Base-by-base conservation (phyloP, 2,329 filamentous ascomycete species). In the Dryadomyces sulphureus region DNA sequence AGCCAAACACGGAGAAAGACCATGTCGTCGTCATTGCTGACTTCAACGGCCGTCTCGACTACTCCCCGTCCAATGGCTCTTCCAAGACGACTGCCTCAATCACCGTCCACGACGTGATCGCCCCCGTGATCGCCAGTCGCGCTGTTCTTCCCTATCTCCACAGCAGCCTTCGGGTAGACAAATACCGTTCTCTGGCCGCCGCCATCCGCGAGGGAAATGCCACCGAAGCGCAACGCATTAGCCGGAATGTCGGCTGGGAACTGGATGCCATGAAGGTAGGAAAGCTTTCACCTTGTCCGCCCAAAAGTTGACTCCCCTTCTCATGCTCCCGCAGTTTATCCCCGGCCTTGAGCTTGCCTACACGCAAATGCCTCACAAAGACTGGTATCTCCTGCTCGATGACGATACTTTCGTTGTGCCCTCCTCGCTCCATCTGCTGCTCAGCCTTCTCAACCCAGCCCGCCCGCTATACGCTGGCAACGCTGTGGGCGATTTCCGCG, bases 311-410 rank as follows among this genome's bases (percentile, higher is more conserved):
- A 21, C 17, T 25, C 45, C 41, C 24, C 25, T 11, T 5, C 36
- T 48, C 14, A 9, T 25, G 4, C 17, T 4, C 43, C 14, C 16
- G 2, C 49, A 75, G 72, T 75, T 75, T 54, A 66, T 76, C 44
- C 66, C 70, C 36, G 68, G 70, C 38, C 66, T 77, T 52, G 69
- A 75, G 52, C 64, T 72, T 49, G 62, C 68, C 19, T 73, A 69
- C 60, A 57, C 62, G 35, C 62, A 59, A 16, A 61, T 75, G 54
- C 73, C 72, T 0, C 56, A 62, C 49, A 77, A 75, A 60, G 73
- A 73, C 55, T 77, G 73, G 73, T 77, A 75, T 54, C 56, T 76
- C 50, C 67, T 77, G 51, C 57, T 73, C 14, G 73, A 77, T 56
- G 73, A 77, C 56, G 73, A 77, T 54, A 77, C 71, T 1, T 77